phyloP scores from a whole-genome alignment of 768 basidiomycete species.

The Cystoderma amianthinum region DNA sequence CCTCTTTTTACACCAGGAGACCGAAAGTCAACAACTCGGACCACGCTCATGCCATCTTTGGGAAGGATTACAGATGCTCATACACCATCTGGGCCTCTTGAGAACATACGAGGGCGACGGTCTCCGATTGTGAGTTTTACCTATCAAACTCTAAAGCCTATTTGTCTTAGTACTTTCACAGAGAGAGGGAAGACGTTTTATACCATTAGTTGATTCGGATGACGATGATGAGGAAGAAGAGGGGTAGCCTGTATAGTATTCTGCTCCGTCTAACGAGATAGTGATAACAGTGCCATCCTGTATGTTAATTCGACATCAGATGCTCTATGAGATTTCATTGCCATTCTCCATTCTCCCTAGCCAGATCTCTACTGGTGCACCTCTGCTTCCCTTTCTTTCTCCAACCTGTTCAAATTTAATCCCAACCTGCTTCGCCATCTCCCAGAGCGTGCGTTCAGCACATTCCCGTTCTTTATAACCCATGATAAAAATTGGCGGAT shows the following conservation, averaged over 20 bases:
- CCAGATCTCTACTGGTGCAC: slow-evolving; percentile 69
- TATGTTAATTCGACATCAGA: no score
- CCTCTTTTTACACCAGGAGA: no score
- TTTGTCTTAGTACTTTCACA: slow-evolving; percentile 7
- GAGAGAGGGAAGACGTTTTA: slow-evolving; percentile 41
- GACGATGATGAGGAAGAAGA: slow-evolving; percentile 26
- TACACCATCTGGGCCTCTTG: slow-evolving; percentile 3
- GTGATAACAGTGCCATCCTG: no score
- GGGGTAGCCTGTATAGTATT: neutral
- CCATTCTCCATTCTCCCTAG: slow-evolving; percentile 22
- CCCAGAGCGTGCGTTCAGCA: slow-evolving; percentile 73
- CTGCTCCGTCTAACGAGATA: neutral
- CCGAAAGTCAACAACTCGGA: no score
- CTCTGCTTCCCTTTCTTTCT: slow-evolving; percentile 50
- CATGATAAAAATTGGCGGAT: slow-evolving; percentile 45
- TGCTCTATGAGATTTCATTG: no score
- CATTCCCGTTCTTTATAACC: slow-evolving; percentile 86
- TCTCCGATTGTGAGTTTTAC: slow-evolving; percentile 16
- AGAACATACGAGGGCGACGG: slow-evolving; percentile 13
- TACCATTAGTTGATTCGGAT: slow-evolving; percentile 39
- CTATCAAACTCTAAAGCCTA: neutral
- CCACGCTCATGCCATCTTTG: no score
- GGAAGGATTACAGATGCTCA: no score
- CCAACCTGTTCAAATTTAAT: slow-evolving; percentile 53
- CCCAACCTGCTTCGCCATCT: slow-evolving; percentile 41